A percentile compares a stretch with the other conserved stretches of the same genome.
Evolutionary conservation across 2,329 filamentous ascomycete genomes (phyloP).

Genomic region (Exophiala sp.): DNA sequence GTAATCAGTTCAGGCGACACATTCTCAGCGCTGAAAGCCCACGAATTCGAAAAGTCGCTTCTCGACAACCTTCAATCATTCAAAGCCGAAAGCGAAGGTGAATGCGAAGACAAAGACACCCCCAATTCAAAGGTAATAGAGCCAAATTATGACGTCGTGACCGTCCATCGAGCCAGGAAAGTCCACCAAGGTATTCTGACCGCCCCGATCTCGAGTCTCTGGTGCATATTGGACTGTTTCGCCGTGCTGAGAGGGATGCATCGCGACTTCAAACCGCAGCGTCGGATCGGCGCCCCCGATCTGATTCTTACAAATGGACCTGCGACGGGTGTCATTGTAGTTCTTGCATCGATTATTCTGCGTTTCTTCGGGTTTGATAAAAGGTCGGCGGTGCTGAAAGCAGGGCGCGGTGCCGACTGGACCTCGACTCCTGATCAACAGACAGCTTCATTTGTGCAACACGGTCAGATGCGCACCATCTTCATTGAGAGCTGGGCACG

Average conservation of each 20-base stretch:
- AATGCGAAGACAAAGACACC: too few relatives aligned
- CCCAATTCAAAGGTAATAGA: too few relatives aligned
- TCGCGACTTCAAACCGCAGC: conserved; percentile 21
- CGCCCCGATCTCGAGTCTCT: conserved; percentile 53
- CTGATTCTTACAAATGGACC: conserved; percentile 83
- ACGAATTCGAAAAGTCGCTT: conserved; percentile 55
- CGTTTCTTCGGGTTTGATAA: conserved; percentile 42
- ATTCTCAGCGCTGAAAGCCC: conserved; percentile 60
- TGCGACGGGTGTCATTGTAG: conserved; percentile 74
- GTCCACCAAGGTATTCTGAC: conserved; percentile 70
- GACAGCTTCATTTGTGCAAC: not conserved
- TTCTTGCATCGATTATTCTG: conserved; percentile 52
- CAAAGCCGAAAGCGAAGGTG: too few relatives aligned
- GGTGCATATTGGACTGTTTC: conserved; percentile 60
- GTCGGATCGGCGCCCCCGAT: conserved; percentile 49
- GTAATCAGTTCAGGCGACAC: conserved; percentile 70
- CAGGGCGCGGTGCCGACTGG: too few relatives aligned
- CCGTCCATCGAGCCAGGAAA: conserved; percentile 67
- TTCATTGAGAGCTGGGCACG: conserved; percentile 94
- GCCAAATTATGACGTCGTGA: conserved; percentile 58
- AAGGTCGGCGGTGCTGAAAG: not conserved
- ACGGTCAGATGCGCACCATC: conserved; percentile 61
- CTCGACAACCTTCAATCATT: conserved; percentile 70
- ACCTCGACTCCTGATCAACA: not conserved
- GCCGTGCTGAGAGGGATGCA: conserved; percentile 46